Percentiles rank a stretch among this genome's conserved stretches.
Conservation (phyloP, 768 basidiomycete species). For the Calocybe indica region DNA sequence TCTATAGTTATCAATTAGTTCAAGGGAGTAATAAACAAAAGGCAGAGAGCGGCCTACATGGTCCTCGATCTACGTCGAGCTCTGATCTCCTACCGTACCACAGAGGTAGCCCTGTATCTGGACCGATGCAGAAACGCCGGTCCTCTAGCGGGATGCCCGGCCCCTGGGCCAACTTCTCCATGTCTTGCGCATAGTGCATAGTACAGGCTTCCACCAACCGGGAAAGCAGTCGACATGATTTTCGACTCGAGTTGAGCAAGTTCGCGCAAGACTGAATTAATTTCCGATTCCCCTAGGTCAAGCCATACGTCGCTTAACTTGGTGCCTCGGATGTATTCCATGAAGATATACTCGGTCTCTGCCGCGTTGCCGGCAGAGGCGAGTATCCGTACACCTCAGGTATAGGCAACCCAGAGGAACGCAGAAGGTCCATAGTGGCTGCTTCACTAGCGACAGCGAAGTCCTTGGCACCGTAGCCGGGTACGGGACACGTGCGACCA, state of each 20-base stretch:
- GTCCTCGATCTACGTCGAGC: slow-evolving; percentile 45
- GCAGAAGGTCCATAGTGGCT: slow-evolving; percentile 36
- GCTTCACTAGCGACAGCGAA: slow-evolving; percentile 38
- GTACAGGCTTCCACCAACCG: slow-evolving; percentile 48
- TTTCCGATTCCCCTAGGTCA: slow-evolving; percentile 27
- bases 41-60: slow-evolving; percentile 37
- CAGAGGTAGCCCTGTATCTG: slow-evolving; percentile 34
- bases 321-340: slow-evolving; percentile 36
- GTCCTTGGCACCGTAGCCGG: slow-evolving; percentile 28
- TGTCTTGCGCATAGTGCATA: slow-evolving; percentile 35
- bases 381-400: slow-evolving; percentile 39
- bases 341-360: slow-evolving; percentile 38
- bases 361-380: slow-evolving; percentile 32
- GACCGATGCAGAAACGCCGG: slow-evolving; percentile 39
- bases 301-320: slow-evolving; percentile 35
- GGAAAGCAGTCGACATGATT: slow-evolving; percentile 43
- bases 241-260: slow-evolving; percentile 39
- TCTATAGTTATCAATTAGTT: slow-evolving; percentile 34
- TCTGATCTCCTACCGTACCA: slow-evolving; percentile 46
- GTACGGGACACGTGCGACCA: slow-evolving; percentile 39
- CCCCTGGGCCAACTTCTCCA: slow-evolving; percentile 30
- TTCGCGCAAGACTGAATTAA: slow-evolving; percentile 37
- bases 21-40: slow-evolving; percentile 18
- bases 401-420: slow-evolving; percentile 31
- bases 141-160: slow-evolving; percentile 30